Percentiles rank a stretch among this genome's conserved stretches.
Evolutionary conservation across 257 asterid genomes (phyloP).

Genomic region (Catharanthus roseus): DNA sequence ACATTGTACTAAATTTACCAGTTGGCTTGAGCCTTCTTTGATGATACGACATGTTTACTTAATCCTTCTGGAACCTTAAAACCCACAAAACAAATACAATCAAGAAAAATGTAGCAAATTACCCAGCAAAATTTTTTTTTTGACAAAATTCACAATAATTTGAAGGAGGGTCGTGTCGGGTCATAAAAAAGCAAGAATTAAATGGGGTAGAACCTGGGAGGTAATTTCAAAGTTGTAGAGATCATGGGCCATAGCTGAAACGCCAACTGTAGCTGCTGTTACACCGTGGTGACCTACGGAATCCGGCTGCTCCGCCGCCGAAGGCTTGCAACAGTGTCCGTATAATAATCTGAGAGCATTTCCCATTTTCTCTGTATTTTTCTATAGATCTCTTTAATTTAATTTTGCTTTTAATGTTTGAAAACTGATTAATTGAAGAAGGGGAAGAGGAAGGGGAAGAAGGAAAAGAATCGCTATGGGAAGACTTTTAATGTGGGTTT

Average conservation of each 20-base stretch:
- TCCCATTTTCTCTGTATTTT: slow-evolving; percentile 42
- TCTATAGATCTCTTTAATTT: background rate
- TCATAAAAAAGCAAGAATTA: background rate
- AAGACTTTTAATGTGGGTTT: background rate
- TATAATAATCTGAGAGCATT: slow-evolving; percentile 61
- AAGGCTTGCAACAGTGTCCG: slow-evolving; percentile 42
- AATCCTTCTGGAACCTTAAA: slow-evolving; percentile 84
- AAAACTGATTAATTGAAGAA: background rate
- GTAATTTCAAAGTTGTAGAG: slow-evolving; percentile 80
- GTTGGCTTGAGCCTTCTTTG: slow-evolving; percentile 83
- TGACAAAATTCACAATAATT: no score
- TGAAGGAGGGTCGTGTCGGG: no score
- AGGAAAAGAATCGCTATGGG: background rate
- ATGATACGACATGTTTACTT: slow-evolving; percentile 60
- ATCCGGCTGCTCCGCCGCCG: slow-evolving; percentile 56
- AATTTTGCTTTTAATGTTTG: background rate
- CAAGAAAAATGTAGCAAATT: no score
- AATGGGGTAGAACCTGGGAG: slow-evolving; percentile 37
- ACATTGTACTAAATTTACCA: slow-evolving; percentile 39
- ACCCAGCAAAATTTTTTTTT: no score
- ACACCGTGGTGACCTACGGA: slow-evolving; percentile 57
- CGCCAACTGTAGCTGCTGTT: slow-evolving; percentile 43
- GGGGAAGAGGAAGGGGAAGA: background rate
- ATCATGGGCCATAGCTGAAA: slow-evolving; percentile 79
- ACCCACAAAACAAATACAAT: background rate